phyloP scores from a whole-genome alignment of 202 grass and related monocot species.

The Setaria viridis region DNA sequence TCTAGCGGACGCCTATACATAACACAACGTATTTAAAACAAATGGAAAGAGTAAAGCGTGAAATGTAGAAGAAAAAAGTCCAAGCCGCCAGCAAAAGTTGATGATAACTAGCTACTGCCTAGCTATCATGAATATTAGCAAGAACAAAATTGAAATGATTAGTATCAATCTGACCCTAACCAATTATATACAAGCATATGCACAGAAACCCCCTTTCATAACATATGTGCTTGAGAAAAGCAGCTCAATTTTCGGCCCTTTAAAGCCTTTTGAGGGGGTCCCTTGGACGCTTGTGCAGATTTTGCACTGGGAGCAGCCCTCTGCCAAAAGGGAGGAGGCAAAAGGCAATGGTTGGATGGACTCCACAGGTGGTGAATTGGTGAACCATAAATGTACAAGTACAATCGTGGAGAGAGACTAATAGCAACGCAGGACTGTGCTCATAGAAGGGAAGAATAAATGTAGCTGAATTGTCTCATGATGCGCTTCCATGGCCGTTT shows the following conservation, averaged over 20 bases:
- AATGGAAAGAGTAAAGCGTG: neutral
- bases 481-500: constrained; percentile 37
- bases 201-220: neutral
- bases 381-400: constrained; percentile 39
- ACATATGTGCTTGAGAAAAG: neutral
- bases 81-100: neutral
- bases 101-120: neutral
- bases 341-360: constrained; percentile 24
- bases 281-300: neutral
- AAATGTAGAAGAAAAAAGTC: neutral
- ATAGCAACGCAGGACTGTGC: neutral
- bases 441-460: constrained; percentile 40
- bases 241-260: neutral
- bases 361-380: neutral
- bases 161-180: neutral
- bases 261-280: neutral
- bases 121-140: neutral
- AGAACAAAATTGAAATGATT: neutral
- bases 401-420: constrained; percentile 24
- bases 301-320: neutral
- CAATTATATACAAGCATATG: neutral
- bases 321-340: neutral
- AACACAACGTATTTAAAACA: neutral
- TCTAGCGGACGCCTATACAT: neutral
- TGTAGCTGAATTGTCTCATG: constrained; percentile 47